phyloP scores from a whole-genome alignment of 106 monocot species.

The Dioscorea zingiberensis region DNA sequence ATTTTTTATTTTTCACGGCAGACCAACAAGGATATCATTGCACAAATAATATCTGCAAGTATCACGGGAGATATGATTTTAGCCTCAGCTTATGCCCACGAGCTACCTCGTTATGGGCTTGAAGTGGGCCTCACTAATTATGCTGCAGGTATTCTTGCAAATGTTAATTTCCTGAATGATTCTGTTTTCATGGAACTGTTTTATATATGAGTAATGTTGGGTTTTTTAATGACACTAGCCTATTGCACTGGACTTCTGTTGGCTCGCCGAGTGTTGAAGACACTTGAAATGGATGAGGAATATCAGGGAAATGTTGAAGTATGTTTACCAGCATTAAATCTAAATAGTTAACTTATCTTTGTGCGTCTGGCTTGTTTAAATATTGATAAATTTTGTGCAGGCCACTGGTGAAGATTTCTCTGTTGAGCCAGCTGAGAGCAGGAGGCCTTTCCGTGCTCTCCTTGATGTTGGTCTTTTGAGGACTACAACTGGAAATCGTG shows the following conservation, averaged over 20 bases:
- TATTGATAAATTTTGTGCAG: conserved; percentile 18
- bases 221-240: conserved; percentile 25
- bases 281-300: conserved; percentile 74
- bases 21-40: conserved; percentile 76
- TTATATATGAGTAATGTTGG: background rate
- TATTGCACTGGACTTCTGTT: conserved; percentile 92
- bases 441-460: conserved; percentile 94
- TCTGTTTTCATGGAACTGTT: background rate
- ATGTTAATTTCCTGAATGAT: background rate
- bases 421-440: conserved; percentile 79
- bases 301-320: conserved; percentile 93
- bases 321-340: background rate
- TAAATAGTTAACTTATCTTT: background rate
- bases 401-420: conserved; percentile 87
- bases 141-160: conserved; percentile 57
- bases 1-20: background rate
- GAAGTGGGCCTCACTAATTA: conserved; percentile 94
- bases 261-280: conserved; percentile 84
- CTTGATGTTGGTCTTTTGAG: conserved; percentile 90
- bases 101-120: conserved; percentile 80
- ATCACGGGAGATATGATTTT: conserved; percentile 79
- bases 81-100: conserved; percentile 80
- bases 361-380: background rate
- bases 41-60: conserved; percentile 76
- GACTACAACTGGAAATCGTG: conserved; percentile 88